Conservation (phyloP, 2,329 filamentous ascomycete species). For the Paracoccidioides brasiliensis region DNA sequence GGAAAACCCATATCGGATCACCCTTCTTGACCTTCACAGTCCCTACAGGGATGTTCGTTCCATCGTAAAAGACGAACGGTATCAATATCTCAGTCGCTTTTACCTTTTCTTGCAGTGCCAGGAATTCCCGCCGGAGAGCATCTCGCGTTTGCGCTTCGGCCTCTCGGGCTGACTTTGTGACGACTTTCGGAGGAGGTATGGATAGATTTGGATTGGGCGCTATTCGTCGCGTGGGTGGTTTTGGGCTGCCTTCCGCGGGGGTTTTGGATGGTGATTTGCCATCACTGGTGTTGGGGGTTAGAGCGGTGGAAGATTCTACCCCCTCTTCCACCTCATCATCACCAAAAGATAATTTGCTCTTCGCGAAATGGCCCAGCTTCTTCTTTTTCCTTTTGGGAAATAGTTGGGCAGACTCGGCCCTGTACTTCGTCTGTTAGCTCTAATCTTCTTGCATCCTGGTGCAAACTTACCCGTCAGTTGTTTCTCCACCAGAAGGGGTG, state of each 20-base stretch:
- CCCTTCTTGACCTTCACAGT: conserved; percentile 82
- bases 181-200: conserved; percentile 51
- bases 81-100: conserved; percentile 81
- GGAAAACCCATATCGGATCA: conserved; percentile 81
- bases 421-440: conserved; percentile 46
- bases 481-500: conserved; percentile 35
- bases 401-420: conserved; percentile 31
- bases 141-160: conserved; percentile 69
- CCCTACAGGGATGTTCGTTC: conserved; percentile 76
- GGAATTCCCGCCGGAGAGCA: conserved; percentile 62
- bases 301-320: conserved; percentile 30
- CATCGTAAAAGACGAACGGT: conserved; percentile 95
- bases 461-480: conserved; percentile 45
- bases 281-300: conserved; percentile 22
- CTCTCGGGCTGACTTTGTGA: conserved; percentile 64
- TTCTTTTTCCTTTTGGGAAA: conserved; percentile 46
- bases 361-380: conserved; percentile 40
- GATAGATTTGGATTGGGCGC: conserved; percentile 32
- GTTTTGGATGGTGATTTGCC: conserved; percentile 26
- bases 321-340: conserved; percentile 53
- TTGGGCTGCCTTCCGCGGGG: conserved; percentile 20
- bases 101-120: conserved; percentile 69
- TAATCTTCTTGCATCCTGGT: conserved; percentile 4
- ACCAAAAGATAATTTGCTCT: conserved; percentile 48
- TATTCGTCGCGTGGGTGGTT: conserved; percentile 21